Percentiles rank a stretch among this genome's conserved stretches.
Conservation (phyloP, 441 rosid genomes). For the Pelargonium citronellum region DNA sequence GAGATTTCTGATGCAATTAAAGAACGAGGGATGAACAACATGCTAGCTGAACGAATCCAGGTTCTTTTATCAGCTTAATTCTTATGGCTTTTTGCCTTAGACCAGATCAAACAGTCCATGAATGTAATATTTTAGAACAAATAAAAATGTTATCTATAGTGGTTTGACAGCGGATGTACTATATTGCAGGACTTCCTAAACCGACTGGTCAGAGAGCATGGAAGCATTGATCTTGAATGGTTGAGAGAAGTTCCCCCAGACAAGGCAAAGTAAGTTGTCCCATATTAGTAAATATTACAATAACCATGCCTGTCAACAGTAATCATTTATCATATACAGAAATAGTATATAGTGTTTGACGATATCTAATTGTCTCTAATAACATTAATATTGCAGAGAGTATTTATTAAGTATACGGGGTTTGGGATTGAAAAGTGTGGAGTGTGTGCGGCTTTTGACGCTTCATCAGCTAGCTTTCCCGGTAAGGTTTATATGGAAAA, state of each 20-base stretch:
- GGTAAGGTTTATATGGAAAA: conserved; percentile 44
- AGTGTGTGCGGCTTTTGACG: conserved; percentile 89
- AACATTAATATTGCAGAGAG: conserved; percentile 50
- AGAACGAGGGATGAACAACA: conserved; percentile 91
- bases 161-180: conserved; percentile 23
- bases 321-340: too few species aligned
- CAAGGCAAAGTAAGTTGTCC: conserved; percentile 64
- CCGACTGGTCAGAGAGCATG: conserved; percentile 68
- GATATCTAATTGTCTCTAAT: neutral
- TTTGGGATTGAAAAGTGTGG: conserved; percentile 93
- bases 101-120: conserved; percentile 20
- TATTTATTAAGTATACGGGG: conserved; percentile 82
- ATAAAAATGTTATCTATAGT: neutral
- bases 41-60: conserved; percentile 91
- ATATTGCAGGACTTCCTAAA: conserved; percentile 76
- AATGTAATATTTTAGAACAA: conserved; percentile 4
- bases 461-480: conserved; percentile 97
- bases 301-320: too few species aligned
- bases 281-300: conserved; percentile 7
- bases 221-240: conserved; percentile 89
- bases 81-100: conserved; percentile 12
- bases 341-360: too few species aligned
- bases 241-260: conserved; percentile 73
- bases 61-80: conserved; percentile 26
- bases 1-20: conserved; percentile 63